Evolutionary conservation across 192 early-diverging fungal species (phyloP), one percentile per base, ranked within the genome.

Genomic region (Backusella morwellensis): DNA sequence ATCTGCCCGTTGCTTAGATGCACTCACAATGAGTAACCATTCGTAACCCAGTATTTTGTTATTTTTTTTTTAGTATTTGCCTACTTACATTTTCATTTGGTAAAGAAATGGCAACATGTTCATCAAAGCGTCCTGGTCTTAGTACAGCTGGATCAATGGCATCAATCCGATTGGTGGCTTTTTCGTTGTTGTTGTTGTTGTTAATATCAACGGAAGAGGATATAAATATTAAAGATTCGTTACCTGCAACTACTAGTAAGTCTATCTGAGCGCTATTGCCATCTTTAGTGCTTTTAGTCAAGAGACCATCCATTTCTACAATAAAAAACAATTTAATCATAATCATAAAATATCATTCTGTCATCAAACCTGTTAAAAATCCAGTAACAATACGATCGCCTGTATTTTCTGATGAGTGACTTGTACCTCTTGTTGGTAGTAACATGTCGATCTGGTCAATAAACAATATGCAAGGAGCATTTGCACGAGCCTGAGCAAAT

Each of bases 361-460:
- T 56, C 21, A 21, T 6, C 66, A n/a, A 85, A 91, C 90, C 91
- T 74, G 87, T 91, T 23, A 98, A 85, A 66, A 98, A 86, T 29
- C 91, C 88, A 38, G 97, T 96, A n/a, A 96, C 95, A 29, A 97
- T 94, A 26, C 97, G 89, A 67, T 96, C 93, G 19, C 89, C 88
- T 7, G 93, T 95, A 75, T 94, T 94, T 77, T 97, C 95, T 0
- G 93, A 90, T 6, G 94, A 90, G 36, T 77, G 71, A 29, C 86
- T 89, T 0, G 88, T 88, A 42, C 93, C 96, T 74, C 95, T 86
- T 35, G 81, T 82, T 15, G 93, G 94, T 1, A 93, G 88, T 6
- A 97, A 78, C n/a, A 92, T 88, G 77, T 97, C 96, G 68, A 93
- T 90, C 83, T 98, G 94, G 82, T 99, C 97, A 76, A 99, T 94